Base-by-base conservation (phyloP, 345 rosid species). In the Chamaenerion angustifolium region DNA sequence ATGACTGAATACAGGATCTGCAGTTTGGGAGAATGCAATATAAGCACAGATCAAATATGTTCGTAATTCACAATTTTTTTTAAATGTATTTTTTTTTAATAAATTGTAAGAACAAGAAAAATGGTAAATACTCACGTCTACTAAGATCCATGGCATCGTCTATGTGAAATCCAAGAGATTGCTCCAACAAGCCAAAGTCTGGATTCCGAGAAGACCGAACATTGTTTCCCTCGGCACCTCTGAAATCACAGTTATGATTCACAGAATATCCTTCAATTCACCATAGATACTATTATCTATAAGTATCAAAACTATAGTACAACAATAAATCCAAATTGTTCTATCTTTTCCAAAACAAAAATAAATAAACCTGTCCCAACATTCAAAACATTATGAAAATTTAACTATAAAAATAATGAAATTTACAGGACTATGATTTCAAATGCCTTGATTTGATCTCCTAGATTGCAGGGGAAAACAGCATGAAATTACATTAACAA, bases 1-100 rank as follows among this genome's bases (percentile, higher is more conserved):
- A 64, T 79, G 79, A 65, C 71, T 70, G 59, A 74, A 72, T 10
- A 70, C 16, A 55, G 79, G 65, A 68, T 74, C 90, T 82, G 56
- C 63, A n/a, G n/a, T n/a, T n/a, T n/a, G n/a, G n/a, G 14, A 18
- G 50, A 42, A 17, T 31, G 57, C 25, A 56, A 44, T 31, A 27
- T 14, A 40, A 23, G n/a, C 17, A 47, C 13, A 19, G 27, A 56
- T 42, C 21, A 45, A 10, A 58, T 42, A 23, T 21, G 35, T 14
- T n/a, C n/a, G n/a, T 21, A 16, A 25, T 12, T 6, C 10, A 3
- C 13, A 9, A 12, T 11, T 18, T 13, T 10, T 3, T 14, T 18
- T 21, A 9, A 11, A 4, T 48, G 14, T 48, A 6, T n/a, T n/a
- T n/a, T n/a, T n/a, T n/a, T n/a, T n/a, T n/a, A 8, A 19, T 9